Conservation (phyloP, 306 rosid species). For the Vigna radiata region DNA sequence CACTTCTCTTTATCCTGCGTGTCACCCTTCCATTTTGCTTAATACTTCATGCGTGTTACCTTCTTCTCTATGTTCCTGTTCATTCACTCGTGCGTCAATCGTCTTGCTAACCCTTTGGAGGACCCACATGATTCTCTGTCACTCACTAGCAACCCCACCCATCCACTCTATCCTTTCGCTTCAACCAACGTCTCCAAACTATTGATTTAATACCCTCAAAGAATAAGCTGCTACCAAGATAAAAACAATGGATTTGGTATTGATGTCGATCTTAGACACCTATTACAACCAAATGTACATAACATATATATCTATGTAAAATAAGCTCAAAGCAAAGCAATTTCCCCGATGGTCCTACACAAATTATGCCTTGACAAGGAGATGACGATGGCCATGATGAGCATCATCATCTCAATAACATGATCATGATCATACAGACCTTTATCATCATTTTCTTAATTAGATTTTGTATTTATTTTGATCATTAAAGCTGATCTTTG, state of each 20-base stretch:
- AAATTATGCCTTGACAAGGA: conserved; percentile 37
- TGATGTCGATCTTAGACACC: conserved; percentile 34
- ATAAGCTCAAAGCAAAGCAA: conserved; percentile 4
- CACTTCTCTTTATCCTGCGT: conserved; percentile 35
- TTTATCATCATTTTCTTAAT: conserved; percentile 38
- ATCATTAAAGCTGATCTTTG: conserved; percentile 24
- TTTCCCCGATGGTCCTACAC: conserved; percentile 32
- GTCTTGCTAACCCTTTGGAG: conserved; percentile 27
- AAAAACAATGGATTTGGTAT: conserved; percentile 31
- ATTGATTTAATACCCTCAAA: conserved; percentile 4
- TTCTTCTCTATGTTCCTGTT: conserved; percentile 29
- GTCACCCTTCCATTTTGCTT: conserved; percentile 4
- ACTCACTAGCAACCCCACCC: conserved; percentile 33
- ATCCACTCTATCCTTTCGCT: conserved; percentile 30
- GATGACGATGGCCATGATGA: conserved; percentile 42
- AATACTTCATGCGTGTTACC: conserved; percentile 46
- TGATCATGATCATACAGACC: conserved; percentile 41
- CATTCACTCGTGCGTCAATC: conserved; percentile 55
- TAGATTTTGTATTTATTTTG: conserved; percentile 42
- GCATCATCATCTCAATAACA: conserved; percentile 43
- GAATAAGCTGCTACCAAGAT: conserved; percentile 12
- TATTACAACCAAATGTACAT: not conserved
- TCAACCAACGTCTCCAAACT: conserved; percentile 39
- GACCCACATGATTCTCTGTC: conserved; percentile 51
- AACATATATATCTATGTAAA: not conserved